Percentiles rank a stretch among this genome's conserved stretches.
phyloP scores from a whole-genome alignment of 2,329 filamentous ascomycete genomes.

The Stenocarpella maydis region DNA sequence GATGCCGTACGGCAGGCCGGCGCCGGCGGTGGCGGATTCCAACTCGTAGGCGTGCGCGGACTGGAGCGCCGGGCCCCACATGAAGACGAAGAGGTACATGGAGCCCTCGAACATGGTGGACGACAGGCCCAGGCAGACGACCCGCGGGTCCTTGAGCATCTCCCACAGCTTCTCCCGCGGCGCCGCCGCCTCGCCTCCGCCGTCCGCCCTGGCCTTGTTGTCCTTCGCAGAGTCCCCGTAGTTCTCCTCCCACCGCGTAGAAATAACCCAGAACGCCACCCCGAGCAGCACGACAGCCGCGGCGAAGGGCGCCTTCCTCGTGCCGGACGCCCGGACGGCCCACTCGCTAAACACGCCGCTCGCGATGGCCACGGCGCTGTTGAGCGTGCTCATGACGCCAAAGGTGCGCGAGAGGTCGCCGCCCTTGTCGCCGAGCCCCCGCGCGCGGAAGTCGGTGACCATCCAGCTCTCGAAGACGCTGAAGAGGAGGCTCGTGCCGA shows the following conservation, averaged over 20 bases:
- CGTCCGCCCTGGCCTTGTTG: constrained; percentile 31
- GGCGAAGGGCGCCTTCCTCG: constrained; percentile 59
- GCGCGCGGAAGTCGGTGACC: constrained; percentile 61
- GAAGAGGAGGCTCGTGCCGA: constrained; percentile 65
- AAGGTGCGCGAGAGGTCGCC: constrained; percentile 58
- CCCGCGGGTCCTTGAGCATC: constrained; percentile 51
- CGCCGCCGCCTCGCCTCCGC: constrained; percentile 27
- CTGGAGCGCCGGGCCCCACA: constrained; percentile 62
- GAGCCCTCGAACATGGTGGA: constrained; percentile 66
- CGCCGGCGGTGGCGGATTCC: neutral
- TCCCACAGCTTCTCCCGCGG: constrained; percentile 35
- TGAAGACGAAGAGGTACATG: constrained; percentile 67
- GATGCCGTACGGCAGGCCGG: constrained; percentile 52
- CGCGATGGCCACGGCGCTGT: constrained; percentile 62
- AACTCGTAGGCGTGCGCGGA: constrained; percentile 41
- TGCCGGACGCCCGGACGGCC: constrained; percentile 55
- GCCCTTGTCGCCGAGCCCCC: constrained; percentile 50
- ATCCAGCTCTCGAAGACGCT: constrained; percentile 70
- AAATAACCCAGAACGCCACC: constrained; percentile 54
- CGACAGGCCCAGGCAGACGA: constrained; percentile 58
- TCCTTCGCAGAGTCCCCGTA: constrained; percentile 48
- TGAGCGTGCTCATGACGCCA: constrained; percentile 59
- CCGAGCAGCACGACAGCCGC: constrained; percentile 49
- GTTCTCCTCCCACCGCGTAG: constrained; percentile 60
- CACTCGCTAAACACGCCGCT: constrained; percentile 61